Evolutionary conservation across 139 green algal genomes (phyloP), one percentile per base, ranked within the genome.

Genomic region (Chlorella sp.): DNA sequence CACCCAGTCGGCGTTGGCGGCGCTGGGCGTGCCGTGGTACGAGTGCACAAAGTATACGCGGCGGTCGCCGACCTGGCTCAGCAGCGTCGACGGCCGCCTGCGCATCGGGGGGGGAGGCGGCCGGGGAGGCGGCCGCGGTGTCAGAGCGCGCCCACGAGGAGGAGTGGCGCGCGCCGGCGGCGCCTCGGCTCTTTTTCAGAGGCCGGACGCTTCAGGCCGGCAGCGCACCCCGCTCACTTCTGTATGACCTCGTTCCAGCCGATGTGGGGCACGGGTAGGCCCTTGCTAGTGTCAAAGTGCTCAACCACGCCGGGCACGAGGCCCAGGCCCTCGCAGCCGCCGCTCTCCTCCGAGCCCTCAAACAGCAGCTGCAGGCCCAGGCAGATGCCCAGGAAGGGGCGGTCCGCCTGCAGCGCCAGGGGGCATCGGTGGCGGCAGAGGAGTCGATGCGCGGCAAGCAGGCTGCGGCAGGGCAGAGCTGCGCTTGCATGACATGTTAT

Each of bases 31-130:
- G 15, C 89, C 93, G 70, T 89, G 86, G 87, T 93, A 99, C 5
- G 94, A 98, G 92, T 99, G 96, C 71, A 99, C 96, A 79, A 98
- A 99, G 85, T 99, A 99, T 2, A 98, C 90, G 25, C 97, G 86
- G 51, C 90, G 77, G 38, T 90, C 86, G 25, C 83, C 89, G 17
- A 95, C 85, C 2, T 62, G 56, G 51, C 61, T 71, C 23, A 98
- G 83, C 80, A 97, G 79, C 8, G 41, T 33, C 11, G 71, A 77
- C 2, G 43, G 33, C 15, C 36, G 71, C 71, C 71, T 77, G 71
- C 43, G 21, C 41, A 29, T 3, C 14, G 36, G 19, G 50, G 6
- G 36, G 11, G 36, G 1, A 46, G 50, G 29, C 29, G 5, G 45
- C 31, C 45, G 48, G 48, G 17, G 48, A 21, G 21, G 48, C 21